Evolutionary conservation across 768 basidiomycete species (phyloP).

Genomic region (Ephemerocybe angulata): DNA sequence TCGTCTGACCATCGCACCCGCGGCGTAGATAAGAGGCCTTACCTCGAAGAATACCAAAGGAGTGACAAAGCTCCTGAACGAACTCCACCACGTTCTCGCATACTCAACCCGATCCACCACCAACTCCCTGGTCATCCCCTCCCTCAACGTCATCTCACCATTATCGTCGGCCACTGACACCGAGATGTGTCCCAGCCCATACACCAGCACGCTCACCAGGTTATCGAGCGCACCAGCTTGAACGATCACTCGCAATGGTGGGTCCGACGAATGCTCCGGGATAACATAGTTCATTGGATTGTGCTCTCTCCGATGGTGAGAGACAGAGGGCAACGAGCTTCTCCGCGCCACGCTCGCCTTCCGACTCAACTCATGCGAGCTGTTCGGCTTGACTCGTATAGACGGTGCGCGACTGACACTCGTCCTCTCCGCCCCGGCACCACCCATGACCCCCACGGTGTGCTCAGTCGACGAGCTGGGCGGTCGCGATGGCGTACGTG

Average conservation of each 20-base stretch:
- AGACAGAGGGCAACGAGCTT: slow-evolving; percentile 76
- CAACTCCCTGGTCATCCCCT: slow-evolving; percentile 69
- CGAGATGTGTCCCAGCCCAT: slow-evolving; percentile 72
- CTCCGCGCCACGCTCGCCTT: slow-evolving; percentile 72
- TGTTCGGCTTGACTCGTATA: slow-evolving; percentile 72
- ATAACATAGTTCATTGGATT: slow-evolving; percentile 42
- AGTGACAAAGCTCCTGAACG: slow-evolving; percentile 77
- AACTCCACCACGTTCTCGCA: slow-evolving; percentile 76
- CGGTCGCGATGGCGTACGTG: slow-evolving; percentile 64
- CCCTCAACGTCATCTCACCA: slow-evolving; percentile 75
- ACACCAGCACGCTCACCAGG: slow-evolving; percentile 71
- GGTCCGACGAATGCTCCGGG: slow-evolving; percentile 63
- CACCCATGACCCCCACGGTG: slow-evolving; percentile 16
- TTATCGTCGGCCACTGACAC: slow-evolving; percentile 85
- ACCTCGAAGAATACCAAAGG: slow-evolving; percentile 86
- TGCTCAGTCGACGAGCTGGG: slow-evolving; percentile 55
- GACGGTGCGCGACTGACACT: slow-evolving; percentile 60
- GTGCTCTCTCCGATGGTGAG: slow-evolving; percentile 51
- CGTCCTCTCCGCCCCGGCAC: slow-evolving; percentile 31
- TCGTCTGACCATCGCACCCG: too few relatives aligned
- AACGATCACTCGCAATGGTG: slow-evolving; percentile 71
- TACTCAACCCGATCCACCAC: slow-evolving; percentile 73
- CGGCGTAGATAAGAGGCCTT: slow-evolving; percentile 24
- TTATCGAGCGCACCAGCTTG: slow-evolving; percentile 75
- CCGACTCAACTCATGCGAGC: slow-evolving; percentile 67